Conservation (phyloP, 2,329 filamentous ascomycete genomes). For the Clarireedia sp. region DNA sequence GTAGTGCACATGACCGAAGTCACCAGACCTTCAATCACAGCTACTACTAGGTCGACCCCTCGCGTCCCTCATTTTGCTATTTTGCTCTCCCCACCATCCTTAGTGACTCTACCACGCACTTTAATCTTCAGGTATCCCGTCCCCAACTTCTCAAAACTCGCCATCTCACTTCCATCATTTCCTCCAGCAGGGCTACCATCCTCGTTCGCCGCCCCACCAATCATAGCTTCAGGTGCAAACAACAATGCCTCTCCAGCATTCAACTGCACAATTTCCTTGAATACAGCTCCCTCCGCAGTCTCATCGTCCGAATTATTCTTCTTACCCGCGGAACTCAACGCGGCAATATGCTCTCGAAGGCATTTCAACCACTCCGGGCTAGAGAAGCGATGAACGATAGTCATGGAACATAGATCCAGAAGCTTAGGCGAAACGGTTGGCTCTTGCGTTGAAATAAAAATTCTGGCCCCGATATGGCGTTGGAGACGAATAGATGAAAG, state of each 20-base stretch:
- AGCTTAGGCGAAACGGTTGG: conserved; percentile 62
- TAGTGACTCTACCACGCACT: not conserved
- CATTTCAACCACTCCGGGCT: conserved; percentile 49
- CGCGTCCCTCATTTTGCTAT: not conserved
- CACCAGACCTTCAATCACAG: no score
- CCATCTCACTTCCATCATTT: not conserved
- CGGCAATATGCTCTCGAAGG: conserved; percentile 40
- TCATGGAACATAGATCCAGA: conserved; percentile 64
- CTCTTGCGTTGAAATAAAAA: conserved; percentile 71
- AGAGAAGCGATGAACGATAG: conserved; percentile 64
- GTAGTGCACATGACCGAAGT: no score
- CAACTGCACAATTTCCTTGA: conserved; percentile 40
- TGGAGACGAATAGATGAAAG: conserved; percentile 60
- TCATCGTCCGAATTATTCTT: conserved; percentile 13
- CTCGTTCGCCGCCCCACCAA: conserved; percentile 20
- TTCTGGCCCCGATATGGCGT: conserved; percentile 57
- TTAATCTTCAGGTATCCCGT: not conserved
- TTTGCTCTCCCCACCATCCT: not conserved
- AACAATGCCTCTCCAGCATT: conserved; percentile 41
- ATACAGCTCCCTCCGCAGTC: conserved; percentile 24
- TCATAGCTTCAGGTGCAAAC: conserved; percentile 39
- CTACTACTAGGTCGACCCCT: no score
- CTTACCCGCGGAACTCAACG: conserved; percentile 25
- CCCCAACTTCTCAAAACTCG: not conserved
- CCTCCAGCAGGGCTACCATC: conserved; percentile 31